Evolutionary conservation across 2,329 filamentous ascomycete genomes (phyloP).

Genomic region (Sphaceloma murrayae): DNA sequence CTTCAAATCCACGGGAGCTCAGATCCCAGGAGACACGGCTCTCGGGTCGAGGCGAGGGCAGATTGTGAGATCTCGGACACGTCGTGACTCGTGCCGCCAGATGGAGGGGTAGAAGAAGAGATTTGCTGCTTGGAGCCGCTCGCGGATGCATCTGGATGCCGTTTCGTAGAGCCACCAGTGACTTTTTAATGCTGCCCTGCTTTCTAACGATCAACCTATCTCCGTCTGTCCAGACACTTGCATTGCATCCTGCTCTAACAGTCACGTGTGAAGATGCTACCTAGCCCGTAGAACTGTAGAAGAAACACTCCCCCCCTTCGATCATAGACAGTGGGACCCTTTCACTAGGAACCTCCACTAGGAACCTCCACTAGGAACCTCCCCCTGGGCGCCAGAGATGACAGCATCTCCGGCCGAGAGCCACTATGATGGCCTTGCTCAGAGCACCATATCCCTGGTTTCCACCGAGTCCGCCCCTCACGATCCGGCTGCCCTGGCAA

Average conservation of each 20-base stretch:
- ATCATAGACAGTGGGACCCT: no score
- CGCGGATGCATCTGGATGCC: conserved; percentile 7
- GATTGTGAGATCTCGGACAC: no score
- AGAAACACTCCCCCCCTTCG: no score
- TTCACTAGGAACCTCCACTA: not conserved
- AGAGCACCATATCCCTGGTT: conserved; percentile 8
- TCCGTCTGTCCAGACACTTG: no score
- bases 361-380: conserved; percentile 7
- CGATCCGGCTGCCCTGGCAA: conserved; percentile 13
- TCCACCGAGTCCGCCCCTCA: conserved; percentile 12
- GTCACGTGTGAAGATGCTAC: no score
- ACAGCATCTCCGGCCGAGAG: conserved; percentile 1
- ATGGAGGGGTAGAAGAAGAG: conserved; percentile 8
- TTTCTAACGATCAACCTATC: no score
- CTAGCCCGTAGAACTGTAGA: no score
- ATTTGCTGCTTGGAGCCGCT: not conserved
- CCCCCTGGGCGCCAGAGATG: not conserved
- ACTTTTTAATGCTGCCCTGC: no score
- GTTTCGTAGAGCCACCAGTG: no score
- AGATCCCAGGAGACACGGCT: conserved; percentile 5
- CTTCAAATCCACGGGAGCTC: not conserved
- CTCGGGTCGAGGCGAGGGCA: no score
- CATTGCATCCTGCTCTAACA: no score
- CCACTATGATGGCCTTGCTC: not conserved
- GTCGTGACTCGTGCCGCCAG: no score